These are phyloP conservation scores for Aquanectria penicillioides DNA, from an alignment of 2,329 filamentous ascomycete genomes.

Conservation along the genomic window DNA sequence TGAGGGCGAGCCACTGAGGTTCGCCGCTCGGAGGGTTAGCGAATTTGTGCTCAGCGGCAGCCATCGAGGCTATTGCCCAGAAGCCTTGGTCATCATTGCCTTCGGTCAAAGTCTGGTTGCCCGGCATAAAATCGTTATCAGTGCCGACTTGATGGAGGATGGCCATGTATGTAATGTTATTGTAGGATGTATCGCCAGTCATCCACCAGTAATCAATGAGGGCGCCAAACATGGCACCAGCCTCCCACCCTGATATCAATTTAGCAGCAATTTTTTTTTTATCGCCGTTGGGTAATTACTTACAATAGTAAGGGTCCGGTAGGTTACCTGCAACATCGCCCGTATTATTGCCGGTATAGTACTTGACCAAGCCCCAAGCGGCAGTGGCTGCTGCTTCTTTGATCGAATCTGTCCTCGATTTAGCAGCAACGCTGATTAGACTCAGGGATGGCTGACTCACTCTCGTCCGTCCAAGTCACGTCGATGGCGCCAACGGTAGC, in stretches of 20 bases:
- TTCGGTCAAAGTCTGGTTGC: conserved; percentile 68
- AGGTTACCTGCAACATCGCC: conserved; percentile 68
- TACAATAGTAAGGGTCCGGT: conserved; percentile 72
- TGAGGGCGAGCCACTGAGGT: conserved; percentile 80
- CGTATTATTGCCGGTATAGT: conserved; percentile 67
- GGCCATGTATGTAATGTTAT: conserved; percentile 66
- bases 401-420: conserved; percentile 54
- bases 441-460: conserved; percentile 15
- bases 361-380: conserved; percentile 59
- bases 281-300: conserved; percentile 43
- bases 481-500: conserved; percentile 25
- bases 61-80: conserved; percentile 84
- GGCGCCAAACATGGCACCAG: conserved; percentile 75
- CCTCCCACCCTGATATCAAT: conserved; percentile 69
- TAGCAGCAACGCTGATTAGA: neutral
- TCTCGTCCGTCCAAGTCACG: conserved; percentile 36
- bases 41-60: conserved; percentile 80
- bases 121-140: conserved; percentile 72
- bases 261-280: conserved; percentile 8
- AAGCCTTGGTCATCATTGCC: conserved; percentile 85
- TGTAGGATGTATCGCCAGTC: conserved; percentile 75
- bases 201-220: conserved; percentile 78
- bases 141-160: conserved; percentile 69
- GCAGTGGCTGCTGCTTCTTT: conserved; percentile 59
- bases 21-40: conserved; percentile 70